A percentile compares a stretch with the other conserved stretches of the same genome.
These are phyloP conservation scores for Globisporangium carolinianum DNA, from an alignment of 352 stramenopile genomes.

Conservation along the genomic window DNA sequence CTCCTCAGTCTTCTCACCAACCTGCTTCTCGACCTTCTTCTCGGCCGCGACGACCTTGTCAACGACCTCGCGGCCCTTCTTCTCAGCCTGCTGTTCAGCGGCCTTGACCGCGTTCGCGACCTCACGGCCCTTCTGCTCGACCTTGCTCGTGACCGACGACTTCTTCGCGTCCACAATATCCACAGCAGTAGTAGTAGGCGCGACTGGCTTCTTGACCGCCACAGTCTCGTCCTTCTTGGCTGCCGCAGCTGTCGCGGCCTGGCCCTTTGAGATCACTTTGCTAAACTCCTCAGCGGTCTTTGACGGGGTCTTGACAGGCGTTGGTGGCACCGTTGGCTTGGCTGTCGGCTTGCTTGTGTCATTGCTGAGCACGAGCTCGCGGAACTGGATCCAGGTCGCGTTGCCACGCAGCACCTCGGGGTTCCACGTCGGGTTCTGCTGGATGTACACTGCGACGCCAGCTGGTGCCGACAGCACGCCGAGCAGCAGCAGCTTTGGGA, in stretches of 20 bases:
- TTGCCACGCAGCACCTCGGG: constrained; percentile 49
- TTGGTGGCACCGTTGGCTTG: not conserved
- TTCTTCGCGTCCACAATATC: constrained; percentile 2
- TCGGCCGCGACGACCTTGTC: constrained; percentile 14
- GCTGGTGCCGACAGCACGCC: constrained; percentile 41
- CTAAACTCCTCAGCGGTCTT: constrained; percentile 44
- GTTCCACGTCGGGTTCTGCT: constrained; percentile 78
- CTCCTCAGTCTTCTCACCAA: constrained; percentile 10
- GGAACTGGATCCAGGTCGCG: constrained; percentile 66
- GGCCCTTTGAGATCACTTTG: constrained; percentile 32
- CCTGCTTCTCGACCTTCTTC: constrained; percentile 14
- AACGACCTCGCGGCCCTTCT: constrained; percentile 17
- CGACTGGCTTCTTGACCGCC: not conserved
- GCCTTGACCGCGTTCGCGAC: constrained; percentile 17
- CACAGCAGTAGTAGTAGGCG: not conserved
- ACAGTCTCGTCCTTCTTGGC: constrained; percentile 12
- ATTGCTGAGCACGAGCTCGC: constrained; percentile 55
- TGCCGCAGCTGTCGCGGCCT: constrained; percentile 10
- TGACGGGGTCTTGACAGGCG: constrained; percentile 1
- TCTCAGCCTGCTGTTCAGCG: constrained; percentile 13
- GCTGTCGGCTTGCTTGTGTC: constrained; percentile 6
- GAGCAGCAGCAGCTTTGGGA: constrained; percentile 45
- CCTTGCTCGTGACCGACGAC: not conserved
- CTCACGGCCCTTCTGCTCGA: constrained; percentile 19
- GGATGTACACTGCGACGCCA: constrained; percentile 56